These are phyloP conservation scores for Saccharomyces uvarum DNA, from an alignment of 1,139 yeast species.

Conservation along the genomic window DNA sequence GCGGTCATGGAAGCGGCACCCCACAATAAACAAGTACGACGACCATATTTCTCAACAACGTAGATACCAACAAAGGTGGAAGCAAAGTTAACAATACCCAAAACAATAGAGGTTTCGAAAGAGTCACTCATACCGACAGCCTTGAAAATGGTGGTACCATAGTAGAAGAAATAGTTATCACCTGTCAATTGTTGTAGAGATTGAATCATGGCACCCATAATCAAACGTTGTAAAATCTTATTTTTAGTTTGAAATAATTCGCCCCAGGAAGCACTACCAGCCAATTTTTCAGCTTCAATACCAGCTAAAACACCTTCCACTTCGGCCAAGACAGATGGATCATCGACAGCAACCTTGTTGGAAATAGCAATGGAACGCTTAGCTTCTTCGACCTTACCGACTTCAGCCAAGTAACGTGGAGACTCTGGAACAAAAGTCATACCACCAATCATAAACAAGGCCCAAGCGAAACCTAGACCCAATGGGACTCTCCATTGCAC, in stretches of 20 bases:
- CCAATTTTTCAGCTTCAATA: slow-evolving; percentile 51
- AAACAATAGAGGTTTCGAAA: slow-evolving; percentile 64
- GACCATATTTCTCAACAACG: slow-evolving; percentile 58
- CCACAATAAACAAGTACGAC: slow-evolving; percentile 52
- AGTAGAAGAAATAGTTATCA: slow-evolving; percentile 70
- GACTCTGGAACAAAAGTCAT: slow-evolving; percentile 70
- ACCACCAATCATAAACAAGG: slow-evolving; percentile 40
- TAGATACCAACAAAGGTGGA: slow-evolving; percentile 62
- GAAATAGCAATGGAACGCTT: slow-evolving; percentile 49
- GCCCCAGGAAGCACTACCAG: slow-evolving; percentile 57
- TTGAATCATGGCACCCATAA: slow-evolving; percentile 56
- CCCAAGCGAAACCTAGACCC: slow-evolving; percentile 45
- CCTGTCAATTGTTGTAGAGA: slow-evolving; percentile 68
- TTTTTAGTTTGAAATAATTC: slow-evolving; percentile 49
- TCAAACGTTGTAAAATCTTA: slow-evolving; percentile 49
- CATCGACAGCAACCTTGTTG: slow-evolving; percentile 49
- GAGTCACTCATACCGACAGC: slow-evolving; percentile 67
- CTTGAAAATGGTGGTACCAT: slow-evolving; percentile 65
- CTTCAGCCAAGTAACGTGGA: slow-evolving; percentile 60
- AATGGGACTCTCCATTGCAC: slow-evolving; percentile 60
- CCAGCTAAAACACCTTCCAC: slow-evolving; percentile 55
- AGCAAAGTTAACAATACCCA: slow-evolving; percentile 69
- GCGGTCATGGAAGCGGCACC: slow-evolving; percentile 59
- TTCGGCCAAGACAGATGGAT: slow-evolving; percentile 51
- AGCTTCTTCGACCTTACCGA: slow-evolving; percentile 50